Evolutionary conservation across 2,329 filamentous ascomycete genomes (phyloP).

Genomic region (Aspergillus neoniger): DNA sequence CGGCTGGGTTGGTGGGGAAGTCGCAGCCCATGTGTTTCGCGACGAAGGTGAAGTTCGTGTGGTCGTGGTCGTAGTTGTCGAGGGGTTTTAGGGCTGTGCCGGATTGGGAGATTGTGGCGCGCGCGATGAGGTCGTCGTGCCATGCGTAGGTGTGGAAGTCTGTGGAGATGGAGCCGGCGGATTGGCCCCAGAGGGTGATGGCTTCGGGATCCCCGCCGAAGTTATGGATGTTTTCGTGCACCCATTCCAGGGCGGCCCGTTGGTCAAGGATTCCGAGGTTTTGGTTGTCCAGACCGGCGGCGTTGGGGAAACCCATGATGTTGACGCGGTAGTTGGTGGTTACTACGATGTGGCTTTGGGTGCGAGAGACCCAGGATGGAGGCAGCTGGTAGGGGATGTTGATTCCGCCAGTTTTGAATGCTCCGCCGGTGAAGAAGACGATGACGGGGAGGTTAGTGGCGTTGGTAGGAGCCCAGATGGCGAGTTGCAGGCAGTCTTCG

Average conservation of each 20-base stretch:
- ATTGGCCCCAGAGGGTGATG: constrained; percentile 5
- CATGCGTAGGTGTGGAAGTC: constrained; percentile 7
- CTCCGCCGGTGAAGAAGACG: background rate
- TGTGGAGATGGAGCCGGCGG: background rate
- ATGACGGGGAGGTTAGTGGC: background rate
- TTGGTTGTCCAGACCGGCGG: background rate
- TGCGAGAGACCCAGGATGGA: background rate
- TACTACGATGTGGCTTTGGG: constrained; percentile 3
- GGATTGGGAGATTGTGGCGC: constrained; percentile 2
- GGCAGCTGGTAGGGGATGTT: background rate
- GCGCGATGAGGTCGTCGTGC: background rate
- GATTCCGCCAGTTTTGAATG: background rate
- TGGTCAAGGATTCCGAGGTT: constrained; percentile 7
- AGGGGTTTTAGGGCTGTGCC: background rate
- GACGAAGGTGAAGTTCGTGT: constrained; percentile 4
- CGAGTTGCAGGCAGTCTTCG: constrained; percentile 5
- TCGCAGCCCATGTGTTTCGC: background rate
- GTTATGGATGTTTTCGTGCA: background rate
- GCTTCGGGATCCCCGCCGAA: background rate
- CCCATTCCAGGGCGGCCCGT: constrained; percentile 1
- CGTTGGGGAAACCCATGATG: constrained; percentile 6
- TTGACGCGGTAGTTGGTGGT: constrained; percentile 5
- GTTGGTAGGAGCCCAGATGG: background rate
- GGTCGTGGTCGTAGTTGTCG: background rate
- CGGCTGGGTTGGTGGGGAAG: background rate